These are phyloP conservation scores for Dactylonectria estremocensis DNA, from an alignment of 2,329 filamentous ascomycete genomes.

Conservation along the genomic window DNA sequence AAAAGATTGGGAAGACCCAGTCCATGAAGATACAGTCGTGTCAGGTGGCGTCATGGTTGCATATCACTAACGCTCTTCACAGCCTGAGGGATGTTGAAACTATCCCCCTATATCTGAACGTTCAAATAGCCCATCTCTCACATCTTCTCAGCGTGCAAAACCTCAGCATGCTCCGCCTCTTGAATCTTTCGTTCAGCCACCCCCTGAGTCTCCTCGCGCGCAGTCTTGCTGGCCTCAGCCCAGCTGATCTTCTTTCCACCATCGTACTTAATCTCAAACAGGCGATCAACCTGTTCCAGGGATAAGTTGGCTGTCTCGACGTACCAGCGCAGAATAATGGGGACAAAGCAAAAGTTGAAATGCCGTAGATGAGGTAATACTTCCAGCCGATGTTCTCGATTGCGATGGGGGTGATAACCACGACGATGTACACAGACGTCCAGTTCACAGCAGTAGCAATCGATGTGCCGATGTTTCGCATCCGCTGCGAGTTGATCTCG, in stretches of 20 bases:
- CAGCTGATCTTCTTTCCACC: neutral
- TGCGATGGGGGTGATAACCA: constrained; percentile 52
- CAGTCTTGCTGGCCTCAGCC: no score
- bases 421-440: constrained; percentile 54
- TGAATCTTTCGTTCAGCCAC: no score
- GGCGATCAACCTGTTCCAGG: constrained; percentile 60
- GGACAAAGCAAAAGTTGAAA: constrained; percentile 60
- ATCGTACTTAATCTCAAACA: constrained; percentile 37
- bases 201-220: no score
- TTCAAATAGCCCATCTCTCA: no score
- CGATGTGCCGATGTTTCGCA: constrained; percentile 53
- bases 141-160: no score
- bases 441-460: constrained; percentile 54
- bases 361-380: constrained; percentile 66
- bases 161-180: no score
- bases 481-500: constrained; percentile 54
- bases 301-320: constrained; percentile 59
- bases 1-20: constrained; percentile 24
- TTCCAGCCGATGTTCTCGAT: constrained; percentile 62
- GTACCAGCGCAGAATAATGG: constrained; percentile 62
- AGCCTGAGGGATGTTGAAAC: no score
- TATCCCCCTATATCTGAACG: no score
- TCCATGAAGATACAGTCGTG: constrained; percentile 29
- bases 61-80: constrained; percentile 33
- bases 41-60: constrained; percentile 25